Percentiles rank a stretch among this genome's conserved stretches.
Conservation (phyloP, 495 filamentous ascomycete species). For the Xylaria scruposa region DNA sequence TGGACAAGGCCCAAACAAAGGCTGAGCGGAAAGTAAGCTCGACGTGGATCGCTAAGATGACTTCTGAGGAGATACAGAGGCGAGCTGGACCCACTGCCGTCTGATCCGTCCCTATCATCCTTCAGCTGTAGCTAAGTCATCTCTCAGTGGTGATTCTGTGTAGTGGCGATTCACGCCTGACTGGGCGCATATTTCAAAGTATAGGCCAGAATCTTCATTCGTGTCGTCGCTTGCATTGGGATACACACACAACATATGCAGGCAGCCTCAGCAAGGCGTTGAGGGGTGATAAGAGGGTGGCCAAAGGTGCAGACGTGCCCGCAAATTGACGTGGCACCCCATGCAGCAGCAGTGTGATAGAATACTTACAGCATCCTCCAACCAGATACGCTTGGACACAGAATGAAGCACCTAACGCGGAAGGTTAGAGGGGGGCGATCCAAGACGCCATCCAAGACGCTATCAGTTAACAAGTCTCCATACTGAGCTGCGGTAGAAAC, state of each 20-base stretch:
- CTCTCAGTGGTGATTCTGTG: not conserved
- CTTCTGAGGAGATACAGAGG: not conserved
- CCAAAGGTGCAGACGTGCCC: constrained; percentile 12
- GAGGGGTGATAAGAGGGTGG: not conserved
- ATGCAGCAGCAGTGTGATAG: not conserved
- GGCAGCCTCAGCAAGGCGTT: not conserved
- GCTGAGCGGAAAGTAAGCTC: not conserved
- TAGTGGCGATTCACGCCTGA: constrained; percentile 9
- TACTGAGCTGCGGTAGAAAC: not conserved
- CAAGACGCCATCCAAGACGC: not conserved
- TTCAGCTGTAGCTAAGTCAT: not conserved
- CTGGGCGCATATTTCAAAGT: not conserved
- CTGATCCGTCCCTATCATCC: not conserved
- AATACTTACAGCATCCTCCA: not conserved
- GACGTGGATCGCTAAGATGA: constrained; percentile 8
- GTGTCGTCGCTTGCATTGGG: not conserved
- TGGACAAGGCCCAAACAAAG: constrained; percentile 6
- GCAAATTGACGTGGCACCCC: constrained; percentile 23
- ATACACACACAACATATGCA: not conserved
- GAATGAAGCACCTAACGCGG: not conserved
- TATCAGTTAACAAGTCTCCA: not conserved
- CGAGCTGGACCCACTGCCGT: not conserved
- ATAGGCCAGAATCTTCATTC: not conserved
- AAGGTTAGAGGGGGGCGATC: not conserved
- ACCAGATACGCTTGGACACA: not conserved